Evolutionary conservation across 352 stramenopile genomes (phyloP).

Genomic region (Globisporangium barbulae): DNA sequence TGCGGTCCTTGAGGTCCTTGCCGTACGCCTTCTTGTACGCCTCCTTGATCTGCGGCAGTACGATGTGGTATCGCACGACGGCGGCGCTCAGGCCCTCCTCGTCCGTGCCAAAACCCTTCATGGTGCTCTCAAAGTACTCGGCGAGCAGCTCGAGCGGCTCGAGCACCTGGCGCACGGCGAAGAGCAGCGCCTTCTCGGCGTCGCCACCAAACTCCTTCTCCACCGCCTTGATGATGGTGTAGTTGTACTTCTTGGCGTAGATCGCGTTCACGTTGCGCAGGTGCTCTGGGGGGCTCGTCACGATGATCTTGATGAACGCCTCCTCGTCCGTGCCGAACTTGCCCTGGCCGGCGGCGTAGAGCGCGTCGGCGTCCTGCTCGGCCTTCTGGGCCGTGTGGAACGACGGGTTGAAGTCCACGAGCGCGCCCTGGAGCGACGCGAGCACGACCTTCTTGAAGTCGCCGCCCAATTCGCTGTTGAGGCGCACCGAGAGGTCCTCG

Average conservation of each 20-base stretch:
- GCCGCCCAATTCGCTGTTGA: constrained; percentile 60
- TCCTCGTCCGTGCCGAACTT: constrained; percentile 58
- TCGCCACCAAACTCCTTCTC: constrained; percentile 33
- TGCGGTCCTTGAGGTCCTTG: constrained; percentile 77
- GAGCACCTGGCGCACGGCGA: constrained; percentile 27
- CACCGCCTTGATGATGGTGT: constrained; percentile 27
- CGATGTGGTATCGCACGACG: constrained; percentile 77
- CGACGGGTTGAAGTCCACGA: constrained; percentile 47
- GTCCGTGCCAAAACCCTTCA: constrained; percentile 43
- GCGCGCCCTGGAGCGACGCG: constrained; percentile 53
- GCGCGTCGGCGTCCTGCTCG: constrained; percentile 45
- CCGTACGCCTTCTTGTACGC: constrained; percentile 78
- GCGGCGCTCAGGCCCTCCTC: constrained; percentile 49
- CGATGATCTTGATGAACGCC: constrained; percentile 32
- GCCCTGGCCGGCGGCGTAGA: constrained; percentile 74
- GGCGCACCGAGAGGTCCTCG: constrained; percentile 52
- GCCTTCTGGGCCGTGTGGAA: constrained; percentile 63
- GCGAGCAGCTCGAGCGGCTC: constrained; percentile 29
- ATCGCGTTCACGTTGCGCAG: constrained; percentile 25
- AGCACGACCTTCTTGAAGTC: constrained; percentile 71
- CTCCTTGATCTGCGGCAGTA: constrained; percentile 67
- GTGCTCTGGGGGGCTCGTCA: constrained; percentile 25
- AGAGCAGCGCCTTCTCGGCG: constrained; percentile 25
- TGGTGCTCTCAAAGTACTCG: constrained; percentile 35
- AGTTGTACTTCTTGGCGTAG: constrained; percentile 33